Conservation (phyloP, 108 stramenopile species). For the Schizochytrium sp. region DNA sequence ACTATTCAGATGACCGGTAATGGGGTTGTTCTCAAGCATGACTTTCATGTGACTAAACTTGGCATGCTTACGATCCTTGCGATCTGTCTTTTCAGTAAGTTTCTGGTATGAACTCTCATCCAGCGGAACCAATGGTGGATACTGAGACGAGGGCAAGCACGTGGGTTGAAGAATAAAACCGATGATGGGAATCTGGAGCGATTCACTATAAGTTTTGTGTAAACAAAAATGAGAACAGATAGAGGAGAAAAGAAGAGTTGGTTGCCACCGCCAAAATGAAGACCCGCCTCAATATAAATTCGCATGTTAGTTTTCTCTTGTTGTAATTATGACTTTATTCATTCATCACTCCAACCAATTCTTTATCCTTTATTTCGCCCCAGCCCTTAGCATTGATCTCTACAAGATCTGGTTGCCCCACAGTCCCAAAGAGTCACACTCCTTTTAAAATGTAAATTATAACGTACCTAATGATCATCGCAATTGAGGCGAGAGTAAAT, state of each 20-base stretch:
- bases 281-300: too few relatives aligned
- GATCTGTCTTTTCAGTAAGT: neutral
- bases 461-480: constrained; percentile 58
- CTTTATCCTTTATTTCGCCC: too few relatives aligned
- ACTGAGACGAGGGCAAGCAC: constrained; percentile 44
- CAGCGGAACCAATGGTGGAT: constrained; percentile 46
- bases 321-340: too few relatives aligned
- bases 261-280: neutral
- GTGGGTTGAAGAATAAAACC: constrained; percentile 60
- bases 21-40: constrained; percentile 27
- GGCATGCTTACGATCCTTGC: constrained; percentile 19
- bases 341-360: too few relatives aligned
- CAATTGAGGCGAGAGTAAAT: constrained; percentile 47
- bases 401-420: too few relatives aligned
- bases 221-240: neutral
- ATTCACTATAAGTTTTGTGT: neutral
- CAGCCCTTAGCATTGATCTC: too few relatives aligned
- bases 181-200: constrained; percentile 49
- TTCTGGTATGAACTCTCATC: neutral
- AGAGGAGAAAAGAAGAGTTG: neutral
- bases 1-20: constrained; percentile 35
- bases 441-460: neutral
- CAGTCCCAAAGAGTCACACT: too few relatives aligned
- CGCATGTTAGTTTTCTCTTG: too few relatives aligned
- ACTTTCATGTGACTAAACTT: constrained; percentile 30